A percentile compares a stretch with the other conserved stretches of the same genome.
phyloP scores from a whole-genome alignment of 345 rosid species.

The Clarkia xantiana region DNA sequence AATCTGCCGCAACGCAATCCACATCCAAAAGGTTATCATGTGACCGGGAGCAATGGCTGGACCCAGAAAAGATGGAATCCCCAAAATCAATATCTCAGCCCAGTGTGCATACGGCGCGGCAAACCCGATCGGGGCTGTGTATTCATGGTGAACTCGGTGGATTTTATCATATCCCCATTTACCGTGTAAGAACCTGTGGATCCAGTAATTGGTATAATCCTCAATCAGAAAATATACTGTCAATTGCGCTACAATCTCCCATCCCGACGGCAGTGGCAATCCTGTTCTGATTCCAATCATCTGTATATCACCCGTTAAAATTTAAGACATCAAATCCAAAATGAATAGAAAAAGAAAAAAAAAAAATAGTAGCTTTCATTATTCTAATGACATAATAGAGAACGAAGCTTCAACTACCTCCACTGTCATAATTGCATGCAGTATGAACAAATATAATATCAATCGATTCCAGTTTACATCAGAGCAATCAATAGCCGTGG shows the following conservation, averaged over 20 bases:
- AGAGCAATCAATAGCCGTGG: too few species aligned
- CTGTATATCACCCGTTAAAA: constrained; percentile 15
- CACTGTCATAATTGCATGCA: not conserved
- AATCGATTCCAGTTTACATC: too few species aligned
- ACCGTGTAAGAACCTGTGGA: constrained; percentile 65
- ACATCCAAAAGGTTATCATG: constrained; percentile 77
- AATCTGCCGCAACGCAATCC: constrained; percentile 75
- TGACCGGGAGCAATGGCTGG: constrained; percentile 95
- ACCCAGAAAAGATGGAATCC: constrained; percentile 87
- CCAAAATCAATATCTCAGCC: constrained; percentile 79
- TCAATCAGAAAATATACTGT: constrained; percentile 61
- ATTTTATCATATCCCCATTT: constrained; percentile 93
- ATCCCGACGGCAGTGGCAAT: constrained; percentile 55
- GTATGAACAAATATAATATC: too few species aligned
- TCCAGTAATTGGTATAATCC: constrained; percentile 82
- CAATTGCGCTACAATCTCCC: constrained; percentile 59
- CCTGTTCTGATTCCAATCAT: constrained; percentile 52
- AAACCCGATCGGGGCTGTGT: constrained; percentile 65
- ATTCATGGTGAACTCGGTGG: constrained; percentile 82
- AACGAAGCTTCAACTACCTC: too few species aligned
- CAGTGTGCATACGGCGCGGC: constrained; percentile 94
- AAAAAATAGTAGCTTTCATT: not conserved
- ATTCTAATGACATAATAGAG: too few species aligned
- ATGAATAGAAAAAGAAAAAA: not conserved
- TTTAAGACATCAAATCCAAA: not conserved